These are phyloP conservation scores for Thinopyrum elongatum DNA, from an alignment of 176 grass and related monocot species.

Conservation along the genomic window DNA sequence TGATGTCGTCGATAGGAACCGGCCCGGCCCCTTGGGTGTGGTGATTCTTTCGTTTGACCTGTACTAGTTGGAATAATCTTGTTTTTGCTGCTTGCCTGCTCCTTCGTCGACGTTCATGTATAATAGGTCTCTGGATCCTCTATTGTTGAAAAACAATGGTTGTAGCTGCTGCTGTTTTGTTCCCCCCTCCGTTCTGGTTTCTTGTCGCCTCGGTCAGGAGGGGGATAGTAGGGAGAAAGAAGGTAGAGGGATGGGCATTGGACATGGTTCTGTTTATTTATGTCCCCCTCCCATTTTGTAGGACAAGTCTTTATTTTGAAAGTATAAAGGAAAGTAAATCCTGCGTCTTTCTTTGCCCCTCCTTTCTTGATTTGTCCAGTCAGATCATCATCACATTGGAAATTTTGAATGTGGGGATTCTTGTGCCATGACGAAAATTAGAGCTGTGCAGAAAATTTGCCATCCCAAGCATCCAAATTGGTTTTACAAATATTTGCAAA, in stretches of 20 bases:
- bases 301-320: conserved; percentile 45
- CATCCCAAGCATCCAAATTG: not conserved
- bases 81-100: conserved; percentile 26
- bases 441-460: not conserved
- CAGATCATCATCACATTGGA: not conserved
- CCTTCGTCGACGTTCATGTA: conserved; percentile 28
- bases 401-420: not conserved
- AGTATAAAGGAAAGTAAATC: conserved; percentile 61
- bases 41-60: conserved; percentile 73
- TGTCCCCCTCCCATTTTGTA: conserved; percentile 74
- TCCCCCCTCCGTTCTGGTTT: conserved; percentile 35
- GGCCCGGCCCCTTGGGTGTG: conserved; percentile 30
- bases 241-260: conserved; percentile 39
- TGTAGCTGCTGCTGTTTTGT: conserved; percentile 38
- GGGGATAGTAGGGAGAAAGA: conserved; percentile 40
- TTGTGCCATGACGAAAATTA: not conserved
- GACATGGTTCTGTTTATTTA: conserved; percentile 44
- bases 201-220: conserved; percentile 33
- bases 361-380: not conserved
- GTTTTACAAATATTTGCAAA: too few species aligned
- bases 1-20: conserved; percentile 27
- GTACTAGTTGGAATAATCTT: conserved; percentile 42
- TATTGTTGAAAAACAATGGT: conserved; percentile 41
- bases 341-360: not conserved
- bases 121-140: conserved; percentile 51